Conservation (phyloP, 164 flowering plant genomes). For the Vitis rupestris region DNA sequence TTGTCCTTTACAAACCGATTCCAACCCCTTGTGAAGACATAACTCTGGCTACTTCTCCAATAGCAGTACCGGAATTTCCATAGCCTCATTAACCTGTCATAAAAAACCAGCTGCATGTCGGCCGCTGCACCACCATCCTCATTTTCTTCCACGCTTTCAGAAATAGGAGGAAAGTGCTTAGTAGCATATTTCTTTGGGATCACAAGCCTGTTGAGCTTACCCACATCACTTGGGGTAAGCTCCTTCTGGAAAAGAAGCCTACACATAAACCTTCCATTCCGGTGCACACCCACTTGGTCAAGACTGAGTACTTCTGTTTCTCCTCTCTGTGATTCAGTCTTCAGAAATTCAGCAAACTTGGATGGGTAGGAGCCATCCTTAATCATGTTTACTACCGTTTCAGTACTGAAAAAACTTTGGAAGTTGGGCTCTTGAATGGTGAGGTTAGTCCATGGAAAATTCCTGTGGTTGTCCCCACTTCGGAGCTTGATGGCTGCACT, state of each 20-base stretch:
- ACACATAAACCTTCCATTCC: conserved; percentile 18
- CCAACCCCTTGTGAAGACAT: conserved; percentile 82
- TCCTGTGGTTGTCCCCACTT: conserved; percentile 40
- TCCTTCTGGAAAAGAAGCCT: conserved; percentile 76
- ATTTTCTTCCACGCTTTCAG: conserved; percentile 17
- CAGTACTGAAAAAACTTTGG: conserved; percentile 31
- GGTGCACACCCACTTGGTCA: conserved; percentile 4
- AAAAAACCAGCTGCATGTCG: conserved; percentile 39
- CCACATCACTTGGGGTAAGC: conserved; percentile 87
- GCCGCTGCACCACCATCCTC: conserved; percentile 18
- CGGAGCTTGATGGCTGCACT: conserved; percentile 56
- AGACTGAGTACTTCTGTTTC: conserved; percentile 1
- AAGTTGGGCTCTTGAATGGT: conserved; percentile 40
- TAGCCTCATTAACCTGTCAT: conserved; percentile 38
- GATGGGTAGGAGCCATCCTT: conserved; percentile 55
- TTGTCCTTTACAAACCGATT: conserved; percentile 68
- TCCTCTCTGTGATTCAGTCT: conserved; percentile 4
- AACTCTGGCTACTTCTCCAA: conserved; percentile 89
- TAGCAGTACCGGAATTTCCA: conserved; percentile 85
- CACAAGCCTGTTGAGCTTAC: conserved; percentile 82
- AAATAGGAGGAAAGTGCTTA: conserved; percentile 44
- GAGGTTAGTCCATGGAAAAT: conserved; percentile 42
- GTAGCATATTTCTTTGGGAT: conserved; percentile 76
- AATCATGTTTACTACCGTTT: conserved; percentile 50
- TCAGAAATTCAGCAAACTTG: conserved; percentile 34